Conservation (phyloP, 768 basidiomycete genomes). For the Agaricus subrufescens region DNA sequence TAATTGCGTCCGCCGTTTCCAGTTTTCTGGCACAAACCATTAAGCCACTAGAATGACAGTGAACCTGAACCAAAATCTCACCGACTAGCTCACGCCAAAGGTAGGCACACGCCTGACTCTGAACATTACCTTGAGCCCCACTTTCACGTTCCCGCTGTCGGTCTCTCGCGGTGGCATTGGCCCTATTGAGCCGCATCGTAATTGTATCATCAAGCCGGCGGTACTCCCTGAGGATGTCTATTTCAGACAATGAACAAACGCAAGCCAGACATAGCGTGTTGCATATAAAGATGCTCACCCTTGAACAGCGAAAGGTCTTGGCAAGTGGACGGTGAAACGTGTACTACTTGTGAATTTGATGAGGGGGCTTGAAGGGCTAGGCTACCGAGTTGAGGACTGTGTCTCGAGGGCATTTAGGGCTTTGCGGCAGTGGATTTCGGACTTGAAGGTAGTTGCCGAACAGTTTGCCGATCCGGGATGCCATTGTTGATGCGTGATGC, state of each 20-base stretch:
- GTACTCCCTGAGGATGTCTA: constrained; percentile 82
- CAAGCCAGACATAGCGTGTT: not conserved
- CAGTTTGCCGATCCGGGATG: too few relatives aligned
- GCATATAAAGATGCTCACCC: constrained; percentile 34
- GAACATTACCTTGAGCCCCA: constrained; percentile 44
- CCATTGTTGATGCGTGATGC: too few relatives aligned
- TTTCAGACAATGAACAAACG: constrained; percentile 1
- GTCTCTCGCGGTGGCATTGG: constrained; percentile 72
- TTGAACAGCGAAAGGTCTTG: constrained; percentile 76
- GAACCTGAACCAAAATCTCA: constrained; percentile 29
- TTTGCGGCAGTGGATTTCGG: not conserved
- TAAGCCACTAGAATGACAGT: constrained; percentile 12
- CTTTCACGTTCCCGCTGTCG: constrained; percentile 47
- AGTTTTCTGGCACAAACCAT: constrained; percentile 40
- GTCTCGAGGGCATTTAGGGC: constrained; percentile 28
- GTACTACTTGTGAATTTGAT: constrained; percentile 56
- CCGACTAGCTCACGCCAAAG: constrained; percentile 79
- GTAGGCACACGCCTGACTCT: constrained; percentile 71
- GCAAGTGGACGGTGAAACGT: constrained; percentile 71
- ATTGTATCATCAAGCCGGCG: constrained; percentile 77
- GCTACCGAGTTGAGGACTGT: constrained; percentile 54
- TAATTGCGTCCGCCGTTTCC: constrained; percentile 70
- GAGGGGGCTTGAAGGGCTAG: constrained; percentile 65
- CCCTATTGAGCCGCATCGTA: constrained; percentile 76
- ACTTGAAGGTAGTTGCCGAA: too few relatives aligned